A percentile compares a stretch with the other conserved stretches of the same genome.
These are phyloP conservation scores for Erodium chrysanthum DNA, from an alignment of 441 rosid species.

Conservation along the genomic window DNA sequence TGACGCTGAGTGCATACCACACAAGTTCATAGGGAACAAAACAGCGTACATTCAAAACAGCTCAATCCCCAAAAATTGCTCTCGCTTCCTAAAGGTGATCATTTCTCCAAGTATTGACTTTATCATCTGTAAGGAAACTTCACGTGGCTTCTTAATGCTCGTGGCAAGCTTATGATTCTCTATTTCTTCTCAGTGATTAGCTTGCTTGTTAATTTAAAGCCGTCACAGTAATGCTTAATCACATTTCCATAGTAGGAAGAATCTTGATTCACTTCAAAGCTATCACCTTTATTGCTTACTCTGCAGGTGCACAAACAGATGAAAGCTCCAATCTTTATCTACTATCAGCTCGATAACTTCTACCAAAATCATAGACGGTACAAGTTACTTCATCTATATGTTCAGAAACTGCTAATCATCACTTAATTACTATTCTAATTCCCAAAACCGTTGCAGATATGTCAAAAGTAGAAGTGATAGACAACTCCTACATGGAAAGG, in stretches of 20 bases:
- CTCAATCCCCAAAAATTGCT: slow-evolving; percentile 57
- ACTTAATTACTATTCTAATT: slow-evolving; percentile 10
- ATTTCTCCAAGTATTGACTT: no score
- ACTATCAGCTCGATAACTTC: slow-evolving; percentile 30
- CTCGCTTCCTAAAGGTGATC: slow-evolving; percentile 52
- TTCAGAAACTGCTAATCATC: neutral
- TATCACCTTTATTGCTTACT: slow-evolving; percentile 12
- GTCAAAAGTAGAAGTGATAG: slow-evolving; percentile 80
- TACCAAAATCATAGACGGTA: slow-evolving; percentile 74
- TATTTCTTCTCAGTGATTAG: neutral
- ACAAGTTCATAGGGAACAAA: slow-evolving; percentile 40
- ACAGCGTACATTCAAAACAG: slow-evolving; percentile 49
- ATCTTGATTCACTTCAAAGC: slow-evolving; percentile 3
- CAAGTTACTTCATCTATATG: slow-evolving; percentile 18
- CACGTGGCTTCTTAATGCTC: no score
- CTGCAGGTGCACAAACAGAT: slow-evolving; percentile 59
- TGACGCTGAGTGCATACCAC: slow-evolving; percentile 66
- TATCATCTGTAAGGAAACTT: no score
- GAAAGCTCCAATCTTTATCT: slow-evolving; percentile 79
- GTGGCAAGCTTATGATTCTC: neutral
- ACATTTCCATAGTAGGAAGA: neutral
- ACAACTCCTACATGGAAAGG: slow-evolving; percentile 53
- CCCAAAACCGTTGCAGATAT: slow-evolving; percentile 41
- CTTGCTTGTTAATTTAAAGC: neutral
- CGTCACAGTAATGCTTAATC: neutral